Conservation (phyloP, 1,284 basidiomycete species). For the Cyathus olla region DNA sequence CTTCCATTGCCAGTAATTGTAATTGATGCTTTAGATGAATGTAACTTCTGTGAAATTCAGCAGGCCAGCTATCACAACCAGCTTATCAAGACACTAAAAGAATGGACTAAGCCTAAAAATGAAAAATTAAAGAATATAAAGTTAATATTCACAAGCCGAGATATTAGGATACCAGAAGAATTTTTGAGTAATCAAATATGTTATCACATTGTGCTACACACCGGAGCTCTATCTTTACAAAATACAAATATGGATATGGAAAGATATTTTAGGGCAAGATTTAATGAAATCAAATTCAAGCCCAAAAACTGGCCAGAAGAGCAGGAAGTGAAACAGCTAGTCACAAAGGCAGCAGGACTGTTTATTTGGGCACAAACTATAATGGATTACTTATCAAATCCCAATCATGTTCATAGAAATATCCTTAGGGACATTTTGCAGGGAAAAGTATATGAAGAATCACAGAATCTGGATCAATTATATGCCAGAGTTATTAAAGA, state of each 20-base stretch:
- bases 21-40: background rate
- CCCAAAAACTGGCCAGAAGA: background rate
- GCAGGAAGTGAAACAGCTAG: background rate
- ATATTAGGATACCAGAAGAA: background rate
- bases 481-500: background rate
- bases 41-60: background rate
- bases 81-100: background rate
- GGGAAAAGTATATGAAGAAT: too few relatives aligned
- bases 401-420: background rate
- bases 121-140: background rate
- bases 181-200: background rate
- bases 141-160: background rate
- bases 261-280: background rate
- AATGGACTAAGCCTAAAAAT: background rate
- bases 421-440: background rate
- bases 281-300: background rate
- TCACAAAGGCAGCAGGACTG: background rate
- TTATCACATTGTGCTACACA: background rate
- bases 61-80: background rate
- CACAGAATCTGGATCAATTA: background rate
- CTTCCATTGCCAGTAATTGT: background rate
- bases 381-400: background rate
- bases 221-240: background rate
- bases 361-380: background rate
- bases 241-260: background rate